Percentiles rank a stretch among this genome's conserved stretches.
Conservation (phyloP, 2,329 filamentous ascomycete species). For the Penicillium sp. region DNA sequence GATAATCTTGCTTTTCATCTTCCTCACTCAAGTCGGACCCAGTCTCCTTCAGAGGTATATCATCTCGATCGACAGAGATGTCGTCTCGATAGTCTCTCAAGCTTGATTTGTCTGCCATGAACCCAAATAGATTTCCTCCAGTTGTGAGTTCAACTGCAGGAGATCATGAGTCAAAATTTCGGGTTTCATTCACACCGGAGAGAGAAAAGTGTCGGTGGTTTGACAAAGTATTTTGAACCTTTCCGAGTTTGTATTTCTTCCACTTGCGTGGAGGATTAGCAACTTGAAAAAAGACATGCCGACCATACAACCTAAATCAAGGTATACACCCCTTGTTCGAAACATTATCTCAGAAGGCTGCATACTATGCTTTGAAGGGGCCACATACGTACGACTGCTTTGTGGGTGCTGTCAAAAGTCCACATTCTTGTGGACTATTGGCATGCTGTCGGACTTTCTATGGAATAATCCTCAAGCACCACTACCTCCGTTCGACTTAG, state of each 20-base stretch:
- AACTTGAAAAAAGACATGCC: neutral
- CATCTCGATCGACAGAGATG: conserved; percentile 14
- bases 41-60: conserved; percentile 22
- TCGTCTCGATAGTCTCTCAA: conserved; percentile 13
- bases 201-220: neutral
- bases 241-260: neutral
- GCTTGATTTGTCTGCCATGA: conserved; percentile 13
- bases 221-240: neutral
- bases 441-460: neutral
- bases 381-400: neutral
- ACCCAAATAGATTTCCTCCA: neutral
- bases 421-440: neutral
- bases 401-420: neutral
- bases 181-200: conserved; percentile 1
- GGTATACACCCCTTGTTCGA: neutral
- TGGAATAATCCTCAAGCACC: neutral
- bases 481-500: too few relatives aligned
- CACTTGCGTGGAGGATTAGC: neutral
- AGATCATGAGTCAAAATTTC: neutral
- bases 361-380: neutral
- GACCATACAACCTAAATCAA: neutral
- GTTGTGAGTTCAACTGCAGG: neutral
- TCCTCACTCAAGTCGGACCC: conserved; percentile 10
- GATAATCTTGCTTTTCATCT: conserved; percentile 35
- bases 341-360: neutral